phyloP scores from a whole-genome alignment of 306 rosid genomes.

The Prosopis cineraria region DNA sequence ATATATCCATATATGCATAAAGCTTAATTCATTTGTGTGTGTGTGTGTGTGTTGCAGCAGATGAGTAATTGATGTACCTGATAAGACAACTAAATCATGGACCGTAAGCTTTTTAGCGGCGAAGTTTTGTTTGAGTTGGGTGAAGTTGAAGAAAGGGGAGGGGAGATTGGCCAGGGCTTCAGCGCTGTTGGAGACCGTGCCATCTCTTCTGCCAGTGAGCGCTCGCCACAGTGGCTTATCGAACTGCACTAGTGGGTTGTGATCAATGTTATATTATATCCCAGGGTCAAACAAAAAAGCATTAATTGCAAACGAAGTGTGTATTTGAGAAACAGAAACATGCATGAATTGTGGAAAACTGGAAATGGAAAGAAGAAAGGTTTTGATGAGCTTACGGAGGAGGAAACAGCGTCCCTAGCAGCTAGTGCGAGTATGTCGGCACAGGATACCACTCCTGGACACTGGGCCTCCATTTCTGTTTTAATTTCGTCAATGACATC shows the following conservation, averaged over 20 bases:
- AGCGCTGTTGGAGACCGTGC: slow-evolving; percentile 33
- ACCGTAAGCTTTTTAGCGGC: slow-evolving; percentile 47
- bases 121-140: slow-evolving; percentile 50
- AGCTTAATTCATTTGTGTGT: neutral
- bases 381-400: slow-evolving; percentile 43
- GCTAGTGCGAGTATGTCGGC: slow-evolving; percentile 67
- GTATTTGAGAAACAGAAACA: neutral
- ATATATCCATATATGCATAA: neutral
- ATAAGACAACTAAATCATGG: slow-evolving; percentile 60
- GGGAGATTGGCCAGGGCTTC: slow-evolving; percentile 49
- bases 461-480: slow-evolving; percentile 42
- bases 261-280: too few species aligned
- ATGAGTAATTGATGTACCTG: slow-evolving; percentile 19
- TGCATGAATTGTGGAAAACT: neutral
- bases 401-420: slow-evolving; percentile 56
- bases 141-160: slow-evolving; percentile 47
- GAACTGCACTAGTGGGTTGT: too few species aligned
- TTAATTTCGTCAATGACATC: slow-evolving; percentile 62
- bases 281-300: too few species aligned
- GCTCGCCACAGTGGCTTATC: slow-evolving; percentile 36
- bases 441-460: slow-evolving; percentile 63
- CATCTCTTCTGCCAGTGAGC: slow-evolving; percentile 72
- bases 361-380: neutral
- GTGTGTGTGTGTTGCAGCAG: neutral
- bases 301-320: too few species aligned